phyloP scores from a whole-genome alignment of 1,139 yeast genomes.

The Yamadazyma triangularis region DNA sequence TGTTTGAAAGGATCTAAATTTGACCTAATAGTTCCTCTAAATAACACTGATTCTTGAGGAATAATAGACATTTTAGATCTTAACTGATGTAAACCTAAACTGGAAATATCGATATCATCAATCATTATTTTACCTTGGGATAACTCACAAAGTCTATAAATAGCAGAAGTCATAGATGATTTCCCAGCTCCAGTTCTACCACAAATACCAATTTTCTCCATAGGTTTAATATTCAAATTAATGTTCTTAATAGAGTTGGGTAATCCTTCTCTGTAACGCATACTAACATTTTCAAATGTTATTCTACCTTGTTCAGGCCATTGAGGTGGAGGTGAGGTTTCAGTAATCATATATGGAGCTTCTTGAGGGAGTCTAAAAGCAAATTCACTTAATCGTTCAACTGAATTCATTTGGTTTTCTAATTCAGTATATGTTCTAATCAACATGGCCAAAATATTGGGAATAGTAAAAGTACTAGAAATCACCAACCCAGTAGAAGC shows the following conservation, averaged over 20 bases:
- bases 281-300: slow-evolving; percentile 50
- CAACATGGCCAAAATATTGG: slow-evolving; percentile 47
- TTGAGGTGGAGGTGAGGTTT: slow-evolving; percentile 47
- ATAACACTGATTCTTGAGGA: slow-evolving; percentile 91
- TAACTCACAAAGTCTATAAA: slow-evolving; percentile 59
- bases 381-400: slow-evolving; percentile 72
- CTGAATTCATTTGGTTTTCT: slow-evolving; percentile 82
- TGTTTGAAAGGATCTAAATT: slow-evolving; percentile 67
- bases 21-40: slow-evolving; percentile 74
- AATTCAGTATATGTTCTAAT: slow-evolving; percentile 61
- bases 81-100: slow-evolving; percentile 70
- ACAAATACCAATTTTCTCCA: slow-evolving; percentile 68
- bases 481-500: slow-evolving; percentile 71
- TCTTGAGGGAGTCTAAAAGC: slow-evolving; percentile 47
- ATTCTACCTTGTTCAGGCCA: slow-evolving; percentile 52
- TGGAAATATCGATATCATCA: slow-evolving; percentile 56
- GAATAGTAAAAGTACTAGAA: slow-evolving; percentile 53
- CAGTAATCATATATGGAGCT: slow-evolving; percentile 44
- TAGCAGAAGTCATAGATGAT: slow-evolving; percentile 61
- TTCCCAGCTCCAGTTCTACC: slow-evolving; percentile 86
- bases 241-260: slow-evolving; percentile 69
- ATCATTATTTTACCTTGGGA: slow-evolving; percentile 47
- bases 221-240: slow-evolving; percentile 40
- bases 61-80: slow-evolving; percentile 78
- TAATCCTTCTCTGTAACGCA: slow-evolving; percentile 72